Percentiles rank a stretch among this genome's conserved stretches.
Conservation (phyloP, 2,329 filamentous ascomycete species). For the Colletotrichum sidae region DNA sequence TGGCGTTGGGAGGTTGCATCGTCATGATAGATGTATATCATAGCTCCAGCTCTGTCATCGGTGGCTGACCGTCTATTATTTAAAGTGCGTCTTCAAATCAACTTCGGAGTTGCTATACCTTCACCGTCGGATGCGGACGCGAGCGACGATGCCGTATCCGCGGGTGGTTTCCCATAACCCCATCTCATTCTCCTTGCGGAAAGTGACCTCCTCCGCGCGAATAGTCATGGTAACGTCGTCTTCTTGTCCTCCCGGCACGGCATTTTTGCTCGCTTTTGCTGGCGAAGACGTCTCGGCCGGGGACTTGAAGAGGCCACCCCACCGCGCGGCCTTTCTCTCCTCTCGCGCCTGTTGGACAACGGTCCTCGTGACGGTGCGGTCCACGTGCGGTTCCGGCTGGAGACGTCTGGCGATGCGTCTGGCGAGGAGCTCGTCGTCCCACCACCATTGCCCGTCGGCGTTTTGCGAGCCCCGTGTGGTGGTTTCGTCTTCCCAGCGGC, state of each 20-base stretch:
- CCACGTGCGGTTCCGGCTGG: slow-evolving; percentile 42
- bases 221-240: slow-evolving; percentile 53
- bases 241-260: slow-evolving; percentile 8
- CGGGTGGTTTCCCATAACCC: slow-evolving; percentile 63
- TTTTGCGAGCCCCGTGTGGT: not conserved
- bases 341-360: slow-evolving; percentile 47
- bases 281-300: slow-evolving; percentile 27
- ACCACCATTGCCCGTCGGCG: slow-evolving; percentile 52
- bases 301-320: slow-evolving; percentile 47
- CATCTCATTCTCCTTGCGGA: slow-evolving; percentile 63
- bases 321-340: slow-evolving; percentile 49
- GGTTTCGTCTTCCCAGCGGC: slow-evolving; percentile 45
- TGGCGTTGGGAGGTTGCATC: slow-evolving; percentile 25
- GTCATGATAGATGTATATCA: slow-evolving; percentile 25
- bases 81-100: not conserved
- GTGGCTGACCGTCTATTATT: not conserved
- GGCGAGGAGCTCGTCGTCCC: slow-evolving; percentile 59
- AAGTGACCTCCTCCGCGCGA: slow-evolving; percentile 60
- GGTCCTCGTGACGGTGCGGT: slow-evolving; percentile 45
- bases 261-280: not conserved
- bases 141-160: slow-evolving; percentile 62
- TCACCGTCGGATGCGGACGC: slow-evolving; percentile 44
- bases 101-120: not conserved
- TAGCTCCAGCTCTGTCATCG: slow-evolving; percentile 12
- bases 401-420: slow-evolving; percentile 57